Evolutionary conservation across 2,329 filamentous ascomycete species (phyloP), one percentile per base, ranked within the genome.

Genomic region (Sporothrix humicola): DNA sequence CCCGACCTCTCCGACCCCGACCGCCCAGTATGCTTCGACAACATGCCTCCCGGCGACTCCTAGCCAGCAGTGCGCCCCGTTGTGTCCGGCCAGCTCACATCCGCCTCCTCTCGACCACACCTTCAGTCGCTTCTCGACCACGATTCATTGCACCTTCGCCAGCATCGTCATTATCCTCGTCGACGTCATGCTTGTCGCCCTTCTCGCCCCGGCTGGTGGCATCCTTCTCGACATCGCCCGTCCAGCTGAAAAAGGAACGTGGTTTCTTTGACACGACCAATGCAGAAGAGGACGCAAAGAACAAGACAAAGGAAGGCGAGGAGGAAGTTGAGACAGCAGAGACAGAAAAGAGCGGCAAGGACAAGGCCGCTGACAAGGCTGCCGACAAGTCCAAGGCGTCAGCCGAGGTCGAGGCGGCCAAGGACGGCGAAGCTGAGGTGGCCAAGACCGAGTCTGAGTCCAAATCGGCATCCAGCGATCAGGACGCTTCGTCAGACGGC

Each of bases 401-500:
- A 4, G 4, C 37, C 63, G 71, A 72, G 58, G 26, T 48, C 2
- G 71, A 75, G 37, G 65, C 74, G 50, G 44, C 66, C 13, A 74
- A 75, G 48, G 65, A 73, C n/a, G n/a, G 71, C 3, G 75, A 73
- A 13, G 1, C 58, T 5, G 73, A 52, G 50, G 10, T n/a, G 5
- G 81, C 82, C 42, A 81, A 79, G 52, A 75, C 79, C 75, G 82
- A 79, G 70, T 79, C 71, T 2, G 74, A 75, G 46, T 83, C 88
- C 23, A 68, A 69, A 26, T 54, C 46, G 6, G 23, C 59, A 44
- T 81, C 85, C 37, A 48, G 83, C 83, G 65, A 79, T 73, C 76
- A 80, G 56, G 76, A 82, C 79, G 76, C 82, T 73, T 77, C 82
- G 63, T 44, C 71, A 5, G 89, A 92, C 79, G 87, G 85, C 70